phyloP scores from a whole-genome alignment of 1,284 basidiomycete species.

The Golubevia sp. region DNA sequence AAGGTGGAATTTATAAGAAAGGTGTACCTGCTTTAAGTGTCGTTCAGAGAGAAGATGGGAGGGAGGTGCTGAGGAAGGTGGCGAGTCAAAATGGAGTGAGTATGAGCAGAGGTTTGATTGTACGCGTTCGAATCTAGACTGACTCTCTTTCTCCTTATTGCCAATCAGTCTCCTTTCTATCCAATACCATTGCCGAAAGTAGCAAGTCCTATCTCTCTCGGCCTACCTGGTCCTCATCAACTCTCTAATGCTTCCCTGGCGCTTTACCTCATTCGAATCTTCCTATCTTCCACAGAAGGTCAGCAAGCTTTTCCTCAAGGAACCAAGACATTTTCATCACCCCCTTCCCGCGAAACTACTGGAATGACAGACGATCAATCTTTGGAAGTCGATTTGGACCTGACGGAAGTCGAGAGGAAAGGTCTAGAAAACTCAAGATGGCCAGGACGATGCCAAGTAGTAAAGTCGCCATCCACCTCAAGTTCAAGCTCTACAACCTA shows the following conservation, averaged over 20 bases:
- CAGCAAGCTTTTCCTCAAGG: slow-evolving; percentile 17
- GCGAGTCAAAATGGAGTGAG: slow-evolving; percentile 72
- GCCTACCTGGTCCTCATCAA: slow-evolving; percentile 88
- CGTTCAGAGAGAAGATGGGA: slow-evolving; percentile 73
- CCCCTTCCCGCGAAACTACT: slow-evolving; percentile 25
- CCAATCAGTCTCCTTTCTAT: not conserved
- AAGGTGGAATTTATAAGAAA: slow-evolving; percentile 94
- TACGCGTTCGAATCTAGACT: slow-evolving; percentile 13
- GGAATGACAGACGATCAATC: not conserved
- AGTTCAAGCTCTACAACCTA: slow-evolving; percentile 70
- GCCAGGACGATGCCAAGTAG: slow-evolving; percentile 95
- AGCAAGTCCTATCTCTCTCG: slow-evolving; percentile 62
- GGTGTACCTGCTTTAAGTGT: slow-evolving; percentile 85
- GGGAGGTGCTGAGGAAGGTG: slow-evolving; percentile 71
- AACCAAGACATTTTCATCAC: slow-evolving; percentile 32
- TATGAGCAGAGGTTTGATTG: too few relatives aligned
- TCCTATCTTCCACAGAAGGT: slow-evolving; percentile 67
- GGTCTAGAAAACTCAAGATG: slow-evolving; percentile 78
- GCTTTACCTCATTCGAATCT: slow-evolving; percentile 73
- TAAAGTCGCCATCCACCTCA: slow-evolving; percentile 66
- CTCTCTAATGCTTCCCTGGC: slow-evolving; percentile 87
- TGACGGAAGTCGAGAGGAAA: slow-evolving; percentile 68
- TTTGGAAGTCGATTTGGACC: slow-evolving; percentile 2
- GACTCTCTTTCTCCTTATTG: slow-evolving; percentile 2
- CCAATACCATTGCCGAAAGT: too few relatives aligned